Evolutionary conservation across 371 early-diverging fungal genomes (phyloP).

Genomic region (Apophysomyces ossiformis): DNA sequence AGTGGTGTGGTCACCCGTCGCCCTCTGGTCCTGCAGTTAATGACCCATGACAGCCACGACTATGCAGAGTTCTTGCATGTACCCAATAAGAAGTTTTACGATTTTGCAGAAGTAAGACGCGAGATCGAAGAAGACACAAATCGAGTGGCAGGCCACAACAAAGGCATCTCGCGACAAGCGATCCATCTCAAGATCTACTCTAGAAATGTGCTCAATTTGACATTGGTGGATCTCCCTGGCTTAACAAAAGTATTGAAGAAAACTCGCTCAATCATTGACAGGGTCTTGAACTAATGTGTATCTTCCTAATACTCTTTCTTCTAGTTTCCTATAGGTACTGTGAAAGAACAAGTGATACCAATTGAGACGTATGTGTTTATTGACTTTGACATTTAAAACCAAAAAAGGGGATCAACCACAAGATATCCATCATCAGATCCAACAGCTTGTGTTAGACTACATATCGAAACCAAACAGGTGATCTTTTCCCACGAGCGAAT

Average conservation of each 20-base stretch:
- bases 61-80: constrained; percentile 82
- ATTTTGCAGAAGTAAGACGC: constrained; percentile 78
- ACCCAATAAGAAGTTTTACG: constrained; percentile 74
- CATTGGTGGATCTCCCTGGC: constrained; percentile 94
- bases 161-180: constrained; percentile 82
- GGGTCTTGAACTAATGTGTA: no score
- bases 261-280: no score
- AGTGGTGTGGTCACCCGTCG: constrained; percentile 93
- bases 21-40: constrained; percentile 90
- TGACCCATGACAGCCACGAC: constrained; percentile 59
- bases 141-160: constrained; percentile 84
- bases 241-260: constrained; percentile 70
- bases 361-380: no score
- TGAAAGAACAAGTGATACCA: background rate
- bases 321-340: constrained; percentile 17
- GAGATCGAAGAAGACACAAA: constrained; percentile 92
- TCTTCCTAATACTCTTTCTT: no score
- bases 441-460: constrained; percentile 83
- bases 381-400: no score
- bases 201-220: constrained; percentile 85
- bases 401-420: constrained; percentile 79
- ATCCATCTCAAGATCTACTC: constrained; percentile 90
- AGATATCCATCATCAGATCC: constrained; percentile 88
- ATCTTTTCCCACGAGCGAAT: background rate
- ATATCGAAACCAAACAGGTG: constrained; percentile 86